A percentile compares a stretch with the other conserved stretches of the same genome.
Evolutionary conservation across 2,329 filamentous ascomycete genomes (phyloP).

Genomic region (Colletotrichum chlorophyti): DNA sequence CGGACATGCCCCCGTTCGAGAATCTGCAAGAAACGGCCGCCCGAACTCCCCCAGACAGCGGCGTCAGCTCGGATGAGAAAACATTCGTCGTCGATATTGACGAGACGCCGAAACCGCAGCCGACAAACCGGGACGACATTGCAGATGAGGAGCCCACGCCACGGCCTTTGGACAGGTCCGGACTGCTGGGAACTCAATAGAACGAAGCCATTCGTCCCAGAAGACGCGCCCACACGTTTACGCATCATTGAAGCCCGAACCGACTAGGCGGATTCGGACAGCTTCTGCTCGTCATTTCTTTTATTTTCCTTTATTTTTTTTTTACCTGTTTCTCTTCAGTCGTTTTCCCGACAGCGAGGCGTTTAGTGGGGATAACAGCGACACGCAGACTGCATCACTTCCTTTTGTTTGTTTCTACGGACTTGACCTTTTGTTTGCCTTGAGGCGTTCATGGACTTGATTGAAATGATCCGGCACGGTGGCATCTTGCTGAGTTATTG

Average conservation of each 20-base stretch:
- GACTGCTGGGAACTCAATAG: conserved; percentile 18
- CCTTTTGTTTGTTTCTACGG: conserved; percentile 19
- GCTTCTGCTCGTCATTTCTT: conserved; percentile 3
- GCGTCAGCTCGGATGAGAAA: conserved; percentile 30
- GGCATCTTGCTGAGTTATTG: neutral
- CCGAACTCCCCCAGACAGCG: conserved; percentile 39
- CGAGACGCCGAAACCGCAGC: conserved; percentile 51
- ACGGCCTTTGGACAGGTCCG: conserved; percentile 35
- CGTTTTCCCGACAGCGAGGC: conserved; percentile 26
- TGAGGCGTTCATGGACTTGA: conserved; percentile 20
- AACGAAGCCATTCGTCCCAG: conserved; percentile 10
- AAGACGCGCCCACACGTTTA: neutral
- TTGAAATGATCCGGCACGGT: neutral
- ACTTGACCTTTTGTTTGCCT: too few species aligned
- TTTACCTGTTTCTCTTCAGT: conserved; percentile 24
- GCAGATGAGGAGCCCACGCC: conserved; percentile 49
- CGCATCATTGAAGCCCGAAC: neutral
- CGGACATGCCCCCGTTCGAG: conserved; percentile 38
- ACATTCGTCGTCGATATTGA: conserved; percentile 38
- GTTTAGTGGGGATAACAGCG: conserved; percentile 24
- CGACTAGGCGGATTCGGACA: neutral
- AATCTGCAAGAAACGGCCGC: conserved; percentile 32
- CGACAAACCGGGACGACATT: conserved; percentile 29
- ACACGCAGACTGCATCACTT: conserved; percentile 30
- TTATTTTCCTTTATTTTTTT: conserved; percentile 6